Conservation (phyloP, 2,329 filamentous ascomycete genomes). For the Aspergillus hiratsukae region DNA sequence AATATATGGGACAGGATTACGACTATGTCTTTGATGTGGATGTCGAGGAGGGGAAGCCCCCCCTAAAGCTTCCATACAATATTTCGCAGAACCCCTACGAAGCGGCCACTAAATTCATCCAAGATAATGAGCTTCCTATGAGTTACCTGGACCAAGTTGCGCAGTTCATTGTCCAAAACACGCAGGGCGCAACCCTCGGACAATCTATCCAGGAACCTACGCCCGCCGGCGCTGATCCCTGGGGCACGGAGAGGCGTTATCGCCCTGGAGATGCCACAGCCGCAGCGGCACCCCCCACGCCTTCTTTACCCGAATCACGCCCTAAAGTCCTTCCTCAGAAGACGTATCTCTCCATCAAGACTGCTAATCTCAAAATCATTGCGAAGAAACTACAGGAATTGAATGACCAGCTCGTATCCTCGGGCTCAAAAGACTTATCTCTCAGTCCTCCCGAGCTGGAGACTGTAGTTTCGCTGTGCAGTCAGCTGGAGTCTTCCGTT, state of each 20-base stretch:
- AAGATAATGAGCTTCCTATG: constrained; percentile 81
- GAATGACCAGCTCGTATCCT: constrained; percentile 63
- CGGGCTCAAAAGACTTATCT: constrained; percentile 67
- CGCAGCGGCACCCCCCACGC: constrained; percentile 15
- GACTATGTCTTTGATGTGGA: constrained; percentile 97
- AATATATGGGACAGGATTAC: constrained; percentile 80
- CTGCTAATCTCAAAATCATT: constrained; percentile 66
- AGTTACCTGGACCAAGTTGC: constrained; percentile 87
- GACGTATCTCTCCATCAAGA: constrained; percentile 71
- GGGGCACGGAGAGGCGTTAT: constrained; percentile 73
- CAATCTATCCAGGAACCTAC: constrained; percentile 46
- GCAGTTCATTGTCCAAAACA: constrained; percentile 87
- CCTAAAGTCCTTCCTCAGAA: constrained; percentile 70
- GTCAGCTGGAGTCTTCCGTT: constrained; percentile 54
- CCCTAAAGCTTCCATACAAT: constrained; percentile 91
- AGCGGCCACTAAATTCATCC: constrained; percentile 82
- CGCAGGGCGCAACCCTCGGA: constrained; percentile 78
- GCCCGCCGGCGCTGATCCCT: constrained; percentile 61
- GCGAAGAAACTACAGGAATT: constrained; percentile 71
- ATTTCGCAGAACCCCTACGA: constrained; percentile 89
- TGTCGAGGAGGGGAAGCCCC: constrained; percentile 88
- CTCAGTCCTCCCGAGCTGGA: constrained; percentile 69
- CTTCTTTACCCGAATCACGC: constrained; percentile 35
- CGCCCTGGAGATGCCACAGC: constrained; percentile 62
- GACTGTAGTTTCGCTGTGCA: constrained; percentile 57